Evolutionary conservation across 495 filamentous ascomycete genomes (phyloP).

Genomic region (Podospora comata): DNA sequence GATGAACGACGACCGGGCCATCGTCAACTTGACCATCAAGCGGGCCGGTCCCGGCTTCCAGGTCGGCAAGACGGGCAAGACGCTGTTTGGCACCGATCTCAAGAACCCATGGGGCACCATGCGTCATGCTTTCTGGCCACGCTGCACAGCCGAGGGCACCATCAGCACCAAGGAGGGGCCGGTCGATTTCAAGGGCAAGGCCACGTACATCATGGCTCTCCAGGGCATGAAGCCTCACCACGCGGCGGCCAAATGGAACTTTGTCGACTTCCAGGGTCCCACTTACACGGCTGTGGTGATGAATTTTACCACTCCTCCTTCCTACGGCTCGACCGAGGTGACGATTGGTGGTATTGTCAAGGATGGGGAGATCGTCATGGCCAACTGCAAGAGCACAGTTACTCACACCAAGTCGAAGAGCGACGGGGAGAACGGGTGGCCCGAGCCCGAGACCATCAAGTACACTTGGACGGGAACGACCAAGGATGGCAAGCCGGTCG

Average conservation of each 20-base stretch:
- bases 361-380: slow-evolving; percentile 75
- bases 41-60: slow-evolving; percentile 76
- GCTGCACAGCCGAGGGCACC: slow-evolving; percentile 73
- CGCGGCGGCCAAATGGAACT: slow-evolving; percentile 91
- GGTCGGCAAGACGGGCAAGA: slow-evolving; percentile 81
- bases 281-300: slow-evolving; percentile 86
- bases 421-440: slow-evolving; percentile 83
- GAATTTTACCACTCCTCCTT: slow-evolving; percentile 94
- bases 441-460: slow-evolving; percentile 70
- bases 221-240: slow-evolving; percentile 99
- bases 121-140: slow-evolving; percentile 89
- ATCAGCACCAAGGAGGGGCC: slow-evolving; percentile 80
- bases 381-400: slow-evolving; percentile 57
- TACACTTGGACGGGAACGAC: slow-evolving; percentile 77
- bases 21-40: slow-evolving; percentile 81
- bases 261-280: slow-evolving; percentile 84
- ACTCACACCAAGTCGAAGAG: slow-evolving; percentile 64
- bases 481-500: slow-evolving; percentile 67
- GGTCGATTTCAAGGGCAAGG: slow-evolving; percentile 77
- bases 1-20: slow-evolving; percentile 65
- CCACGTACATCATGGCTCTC: slow-evolving; percentile 73
- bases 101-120: slow-evolving; percentile 86
- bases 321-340: slow-evolving; percentile 86
- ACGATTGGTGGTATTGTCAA: slow-evolving; percentile 78
- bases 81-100: slow-evolving; percentile 79